Percentiles rank a stretch among this genome's conserved stretches.
These are phyloP conservation scores for Allomyces arbusculus DNA, from an alignment of 192 early-diverging fungal genomes.

Conservation along the genomic window DNA sequence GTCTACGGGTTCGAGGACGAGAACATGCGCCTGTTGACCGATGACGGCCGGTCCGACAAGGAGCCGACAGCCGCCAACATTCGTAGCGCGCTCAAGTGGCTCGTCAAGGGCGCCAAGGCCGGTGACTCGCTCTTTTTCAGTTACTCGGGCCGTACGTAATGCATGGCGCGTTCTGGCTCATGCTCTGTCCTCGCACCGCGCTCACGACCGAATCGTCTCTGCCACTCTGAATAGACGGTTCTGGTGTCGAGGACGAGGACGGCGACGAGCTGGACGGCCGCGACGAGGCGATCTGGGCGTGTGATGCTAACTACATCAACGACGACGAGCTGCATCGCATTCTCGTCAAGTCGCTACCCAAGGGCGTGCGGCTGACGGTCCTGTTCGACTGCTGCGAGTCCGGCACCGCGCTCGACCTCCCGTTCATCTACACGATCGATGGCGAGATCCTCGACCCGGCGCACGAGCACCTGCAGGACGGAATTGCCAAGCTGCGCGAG, in stretches of 20 bases:
- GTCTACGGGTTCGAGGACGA: conserved; percentile 13
- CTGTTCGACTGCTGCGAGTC: conserved; percentile 76
- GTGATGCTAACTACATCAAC: conserved; percentile 4
- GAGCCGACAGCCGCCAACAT: conserved; percentile 26
- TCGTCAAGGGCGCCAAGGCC: conserved; percentile 19
- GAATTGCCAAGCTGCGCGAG: conserved; percentile 9
- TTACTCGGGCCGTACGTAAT: conserved; percentile 2
- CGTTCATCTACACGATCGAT: conserved; percentile 50
- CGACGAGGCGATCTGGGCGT: conserved; percentile 19
- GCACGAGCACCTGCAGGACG: conserved; percentile 18
- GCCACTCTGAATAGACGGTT: conserved; percentile 16
- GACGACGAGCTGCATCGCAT: conserved; percentile 14
- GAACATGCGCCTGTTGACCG: conserved; percentile 19
- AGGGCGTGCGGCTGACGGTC: conserved; percentile 50
- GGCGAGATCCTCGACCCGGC: conserved; percentile 26
- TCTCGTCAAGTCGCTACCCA: conserved; percentile 21
- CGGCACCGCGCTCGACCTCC: conserved; percentile 59
- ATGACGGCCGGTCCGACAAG: conserved; percentile 11
- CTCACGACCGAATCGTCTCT: conserved; percentile 4
- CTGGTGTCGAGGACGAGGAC: conserved; percentile 13
- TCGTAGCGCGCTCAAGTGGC: conserved; percentile 20
- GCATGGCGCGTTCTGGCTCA: not conserved
- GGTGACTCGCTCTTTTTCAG: conserved; percentile 23
- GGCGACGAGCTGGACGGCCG: conserved; percentile 14
- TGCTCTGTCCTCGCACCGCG: not conserved